Base-by-base conservation (phyloP, 2,329 filamentous ascomycete genomes). In the Ophioceras dolichostomum region DNA sequence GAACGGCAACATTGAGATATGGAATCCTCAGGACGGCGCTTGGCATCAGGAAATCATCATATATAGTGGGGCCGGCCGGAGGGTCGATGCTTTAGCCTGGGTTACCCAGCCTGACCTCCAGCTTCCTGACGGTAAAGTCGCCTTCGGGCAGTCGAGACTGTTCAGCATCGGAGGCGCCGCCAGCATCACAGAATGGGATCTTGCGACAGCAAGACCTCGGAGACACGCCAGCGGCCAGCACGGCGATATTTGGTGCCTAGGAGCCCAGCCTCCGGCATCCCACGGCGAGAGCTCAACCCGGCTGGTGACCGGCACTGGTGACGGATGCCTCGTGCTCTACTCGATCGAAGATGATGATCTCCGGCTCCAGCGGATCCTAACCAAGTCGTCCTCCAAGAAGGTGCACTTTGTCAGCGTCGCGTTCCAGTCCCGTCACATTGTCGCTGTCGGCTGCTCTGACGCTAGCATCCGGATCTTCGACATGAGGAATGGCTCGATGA, bases 111-210 rank as follows among this genome's bases (percentile, higher is more conserved):
- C 84, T 6, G 78, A 85, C 43, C 79, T 85, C 50, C 66, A 75
- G 39, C 68, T 79, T 39, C 69, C 67, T 30, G 67, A 76, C 43
- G 79, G 75, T 19, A 32, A 36, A 4, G 65, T 69, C 43, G 58
- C 78, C 14, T 60, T 78, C 19, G 89, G 88, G 38, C 81, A 73
- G 49, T 70, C 91, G 51, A 77, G 91, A 41, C 73, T 98, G 30
- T 98, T 98, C 65, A 96, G 89, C 59, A 94, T 95, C 53, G 89
- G 89, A 40, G 94, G 91, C 56, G 94, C 88, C 16, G 85, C 83
- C 37, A 83, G 81, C 18, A 78, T 98, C 33, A 95, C 88, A 0
- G 91, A 98, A 59, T 98, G 91, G 91, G 83, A 96, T 61, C 66
- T 98, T 18, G 76, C 77, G 47, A 82, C 78, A 44, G 86, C 84